Evolutionary conservation across 2,329 filamentous ascomycete species (phyloP).

Genomic region (Arthrobotrys conoides): DNA sequence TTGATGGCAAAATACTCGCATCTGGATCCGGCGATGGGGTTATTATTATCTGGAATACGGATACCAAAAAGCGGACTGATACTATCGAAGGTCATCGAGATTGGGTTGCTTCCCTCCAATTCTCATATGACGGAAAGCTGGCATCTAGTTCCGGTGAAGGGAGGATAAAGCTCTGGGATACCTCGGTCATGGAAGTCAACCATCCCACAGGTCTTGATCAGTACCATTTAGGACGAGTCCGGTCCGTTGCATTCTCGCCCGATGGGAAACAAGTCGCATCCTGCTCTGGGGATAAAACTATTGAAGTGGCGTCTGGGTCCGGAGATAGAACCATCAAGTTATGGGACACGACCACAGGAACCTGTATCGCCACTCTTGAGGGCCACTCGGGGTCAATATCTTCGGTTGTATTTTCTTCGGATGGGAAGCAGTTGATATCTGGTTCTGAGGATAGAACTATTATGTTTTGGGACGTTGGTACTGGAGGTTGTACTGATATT

Average conservation of each 20-base stretch:
- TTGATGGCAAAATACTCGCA: background rate
- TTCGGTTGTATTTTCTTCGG: background rate
- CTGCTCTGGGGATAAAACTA: background rate
- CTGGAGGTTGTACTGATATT: background rate
- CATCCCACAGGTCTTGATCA: background rate
- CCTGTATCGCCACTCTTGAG: background rate
- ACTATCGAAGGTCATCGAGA: background rate
- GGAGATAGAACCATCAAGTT: background rate
- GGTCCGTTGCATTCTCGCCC: background rate
- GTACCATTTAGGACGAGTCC: background rate
- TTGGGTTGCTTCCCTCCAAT: background rate
- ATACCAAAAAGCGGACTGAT: background rate
- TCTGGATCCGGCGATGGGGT: background rate
- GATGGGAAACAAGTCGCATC: background rate
- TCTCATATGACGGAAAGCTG: background rate
- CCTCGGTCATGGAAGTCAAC: too few species aligned
- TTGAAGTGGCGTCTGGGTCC: background rate
- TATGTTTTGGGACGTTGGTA: background rate
- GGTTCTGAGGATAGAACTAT: background rate
- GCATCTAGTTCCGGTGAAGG: background rate
- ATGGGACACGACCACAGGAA: background rate
- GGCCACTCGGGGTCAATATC: background rate
- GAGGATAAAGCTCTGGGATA: background rate
- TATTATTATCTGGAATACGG: background rate
- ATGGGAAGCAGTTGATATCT: background rate